Evolutionary conservation across 164 flowering plant species (phyloP), one percentile per base, ranked within the genome.

Genomic region (Protea cynaroides): DNA sequence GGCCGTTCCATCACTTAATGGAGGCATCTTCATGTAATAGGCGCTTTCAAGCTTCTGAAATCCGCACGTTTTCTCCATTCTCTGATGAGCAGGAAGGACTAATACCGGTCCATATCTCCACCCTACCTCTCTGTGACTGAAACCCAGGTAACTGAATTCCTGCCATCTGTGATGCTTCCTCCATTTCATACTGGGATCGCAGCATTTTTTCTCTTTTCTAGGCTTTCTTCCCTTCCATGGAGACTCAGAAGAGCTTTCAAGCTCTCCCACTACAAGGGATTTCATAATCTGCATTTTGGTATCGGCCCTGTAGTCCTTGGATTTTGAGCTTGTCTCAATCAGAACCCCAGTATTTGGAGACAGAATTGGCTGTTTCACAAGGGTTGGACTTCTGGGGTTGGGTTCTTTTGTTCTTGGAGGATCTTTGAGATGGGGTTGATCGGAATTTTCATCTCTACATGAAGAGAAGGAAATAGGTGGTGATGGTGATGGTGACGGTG

Each of bases 1-100:
- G 73, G 79, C 82, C 63, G 71, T 54, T 2, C 75, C 74, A 65
- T 82, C 79, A 53, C 63, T 61, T 1, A 80, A 54, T 19, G 83
- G 67, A 22, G 80, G 83, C 72, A 79, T 70, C 61, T 29, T 29
- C 10, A 25, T 37, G 10, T 61, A 58, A 44, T 50, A 15, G 12
- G 59, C 67, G 29, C 29, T 40, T 57, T 58, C 67, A 53, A 62
- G 54, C 10, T 22, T 65, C 53, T 55, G 21, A 60, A 55, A 65
- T 61, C 72, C 57, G 8, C 46, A 40, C 14, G 36, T 60, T 40
- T 56, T 62, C 53, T 63, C 67, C 46, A 64, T 56, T 56, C 21
- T 23, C 58, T 34, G 64, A n/a, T 63, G 18, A 64, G 61, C 60
- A 36, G 47, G 53, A 64, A 46, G 64, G 63, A 62, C 29, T 17